Evolutionary conservation across 2,329 filamentous ascomycete species (phyloP).

Genomic region (Paracorniculantispora psalliotae): DNA sequence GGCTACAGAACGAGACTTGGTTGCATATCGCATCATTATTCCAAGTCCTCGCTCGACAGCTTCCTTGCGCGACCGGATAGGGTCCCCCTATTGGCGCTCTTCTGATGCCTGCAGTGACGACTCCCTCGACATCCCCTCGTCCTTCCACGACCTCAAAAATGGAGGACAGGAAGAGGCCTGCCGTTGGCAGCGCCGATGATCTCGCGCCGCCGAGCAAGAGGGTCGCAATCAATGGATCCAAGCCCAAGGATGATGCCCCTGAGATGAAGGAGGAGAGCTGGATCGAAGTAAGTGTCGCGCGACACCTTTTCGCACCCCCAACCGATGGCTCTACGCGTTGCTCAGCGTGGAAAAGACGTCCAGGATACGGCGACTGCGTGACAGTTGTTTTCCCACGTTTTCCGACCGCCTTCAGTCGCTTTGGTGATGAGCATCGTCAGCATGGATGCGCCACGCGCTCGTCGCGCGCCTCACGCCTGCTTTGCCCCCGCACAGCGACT

Average conservation of each 20-base stretch:
- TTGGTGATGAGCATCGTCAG: neutral
- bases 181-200: slow-evolving; percentile 73
- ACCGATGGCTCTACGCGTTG: neutral
- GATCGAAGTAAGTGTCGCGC: slow-evolving; percentile 58
- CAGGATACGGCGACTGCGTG: neutral
- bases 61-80: slow-evolving; percentile 25
- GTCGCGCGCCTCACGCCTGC: neutral
- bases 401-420: neutral
- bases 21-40: slow-evolving; percentile 25
- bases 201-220: slow-evolving; percentile 86
- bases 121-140: slow-evolving; percentile 63
- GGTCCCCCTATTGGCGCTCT: slow-evolving; percentile 23
- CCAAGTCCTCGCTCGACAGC: slow-evolving; percentile 24
- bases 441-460: neutral
- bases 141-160: slow-evolving; percentile 87
- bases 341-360: neutral
- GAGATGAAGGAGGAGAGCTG: slow-evolving; percentile 56
- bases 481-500: neutral
- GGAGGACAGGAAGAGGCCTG: slow-evolving; percentile 98
- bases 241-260: slow-evolving; percentile 49
- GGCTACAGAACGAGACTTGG: slow-evolving; percentile 31
- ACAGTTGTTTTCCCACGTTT: neutral
- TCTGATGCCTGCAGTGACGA: slow-evolving; percentile 87
- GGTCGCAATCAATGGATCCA: slow-evolving; percentile 78
- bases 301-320: slow-evolving; percentile 20